Conservation (phyloP, 1,284 basidiomycete genomes). For the Sutorius eximius region DNA sequence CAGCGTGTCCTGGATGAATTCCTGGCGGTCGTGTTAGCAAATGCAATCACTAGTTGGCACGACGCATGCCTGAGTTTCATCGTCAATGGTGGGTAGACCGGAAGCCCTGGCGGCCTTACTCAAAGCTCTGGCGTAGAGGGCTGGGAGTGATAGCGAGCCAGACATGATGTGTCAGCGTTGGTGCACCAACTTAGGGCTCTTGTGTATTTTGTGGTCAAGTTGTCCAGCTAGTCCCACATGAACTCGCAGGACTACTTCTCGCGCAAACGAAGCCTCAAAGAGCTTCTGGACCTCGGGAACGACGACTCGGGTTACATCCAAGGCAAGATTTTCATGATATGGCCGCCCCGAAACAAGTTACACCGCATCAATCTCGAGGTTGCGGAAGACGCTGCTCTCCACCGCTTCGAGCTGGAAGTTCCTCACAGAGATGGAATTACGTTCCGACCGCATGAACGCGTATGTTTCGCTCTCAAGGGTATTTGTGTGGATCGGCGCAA, state of each 20-base stretch:
- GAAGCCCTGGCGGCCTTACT: conserved; percentile 44
- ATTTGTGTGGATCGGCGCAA: conserved; percentile 28
- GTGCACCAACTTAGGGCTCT: background rate
- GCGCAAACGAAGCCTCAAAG: conserved; percentile 24
- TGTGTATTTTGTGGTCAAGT: conserved; percentile 19
- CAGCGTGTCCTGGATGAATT: conserved; percentile 54
- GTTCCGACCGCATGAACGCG: conserved; percentile 38
- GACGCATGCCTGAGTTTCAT: conserved; percentile 49
- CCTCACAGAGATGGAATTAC: conserved; percentile 31
- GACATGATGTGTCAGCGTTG: conserved; percentile 28
- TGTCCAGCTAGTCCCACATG: conserved; percentile 7
- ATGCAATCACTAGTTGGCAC: background rate
- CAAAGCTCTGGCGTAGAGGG: conserved; percentile 47
- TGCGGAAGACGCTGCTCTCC: conserved; percentile 14
- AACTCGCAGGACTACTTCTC: conserved; percentile 20
- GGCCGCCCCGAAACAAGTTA: conserved; percentile 33
- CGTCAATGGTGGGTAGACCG: conserved; percentile 46
- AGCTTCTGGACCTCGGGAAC: conserved; percentile 17
- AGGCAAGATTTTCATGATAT: conserved; percentile 45
- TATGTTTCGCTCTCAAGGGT: conserved; percentile 48
- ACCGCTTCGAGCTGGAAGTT: conserved; percentile 42
- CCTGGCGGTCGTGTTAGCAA: conserved; percentile 40
- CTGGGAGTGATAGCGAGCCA: conserved; percentile 37
- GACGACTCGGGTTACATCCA: conserved; percentile 39
- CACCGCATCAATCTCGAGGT: conserved; percentile 31